Evolutionary conservation across 2,329 filamentous ascomycete species (phyloP).

Genomic region (Xylaria sp.): DNA sequence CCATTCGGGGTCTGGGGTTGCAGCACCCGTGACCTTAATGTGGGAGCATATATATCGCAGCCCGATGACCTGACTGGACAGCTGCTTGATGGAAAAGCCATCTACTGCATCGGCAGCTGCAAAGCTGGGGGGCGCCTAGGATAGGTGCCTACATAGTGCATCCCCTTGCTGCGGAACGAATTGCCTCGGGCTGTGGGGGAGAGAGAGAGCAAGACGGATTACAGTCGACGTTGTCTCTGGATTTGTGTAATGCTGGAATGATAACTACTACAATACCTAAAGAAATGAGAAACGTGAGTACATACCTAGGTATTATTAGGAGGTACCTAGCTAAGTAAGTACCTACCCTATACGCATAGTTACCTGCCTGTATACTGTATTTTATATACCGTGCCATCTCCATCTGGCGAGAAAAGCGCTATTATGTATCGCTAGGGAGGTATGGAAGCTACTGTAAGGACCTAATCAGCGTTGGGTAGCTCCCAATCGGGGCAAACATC

Average conservation of each 20-base stretch:
- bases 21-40: constrained; percentile 36
- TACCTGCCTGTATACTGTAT: neutral
- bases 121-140: constrained; percentile 10
- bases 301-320: too few species aligned
- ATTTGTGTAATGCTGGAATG: neutral
- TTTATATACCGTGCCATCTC: constrained; percentile 1
- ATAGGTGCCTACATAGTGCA: constrained; percentile 5
- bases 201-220: neutral
- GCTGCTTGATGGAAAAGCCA: constrained; percentile 25
- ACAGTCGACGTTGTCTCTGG: constrained; percentile 4
- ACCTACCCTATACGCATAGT: too few species aligned
- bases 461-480: constrained; percentile 17
- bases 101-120: constrained; percentile 29
- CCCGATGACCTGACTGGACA: constrained; percentile 33
- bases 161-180: neutral
- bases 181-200: constrained; percentile 2
- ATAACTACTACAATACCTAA: constrained; percentile 8
- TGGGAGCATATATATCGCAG: constrained; percentile 30
- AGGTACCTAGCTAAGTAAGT: too few species aligned
- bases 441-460: neutral
- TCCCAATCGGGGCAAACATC: constrained; percentile 20
- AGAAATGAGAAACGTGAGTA: constrained; percentile 21
- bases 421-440: too few species aligned
- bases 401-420: neutral
- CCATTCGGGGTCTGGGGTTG: constrained; percentile 33